Evolutionary conservation across 306 rosid species (phyloP).

Genomic region (Gastrolobium villosum): DNA sequence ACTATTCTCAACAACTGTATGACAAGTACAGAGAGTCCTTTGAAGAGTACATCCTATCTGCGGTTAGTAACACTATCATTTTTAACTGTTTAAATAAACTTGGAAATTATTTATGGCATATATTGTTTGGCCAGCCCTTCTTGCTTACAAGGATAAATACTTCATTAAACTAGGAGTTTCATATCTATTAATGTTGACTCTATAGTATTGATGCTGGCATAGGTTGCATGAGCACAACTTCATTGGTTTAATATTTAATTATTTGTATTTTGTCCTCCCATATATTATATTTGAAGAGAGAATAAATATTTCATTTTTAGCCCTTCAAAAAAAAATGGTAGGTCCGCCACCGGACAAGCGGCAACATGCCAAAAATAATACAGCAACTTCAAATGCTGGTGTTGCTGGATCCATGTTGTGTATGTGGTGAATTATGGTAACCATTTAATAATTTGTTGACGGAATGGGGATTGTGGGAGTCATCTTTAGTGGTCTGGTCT

Average conservation of each 20-base stretch:
- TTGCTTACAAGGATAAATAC: conserved; percentile 13
- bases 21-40: conserved; percentile 74
- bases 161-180: neutral
- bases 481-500: conserved; percentile 44
- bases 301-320: no score
- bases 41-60: conserved; percentile 63
- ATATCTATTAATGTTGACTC: conserved; percentile 5
- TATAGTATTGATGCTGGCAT: neutral
- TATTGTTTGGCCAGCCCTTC: neutral
- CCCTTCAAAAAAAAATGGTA: no score
- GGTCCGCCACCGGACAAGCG: no score
- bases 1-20: conserved; percentile 78
- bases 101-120: neutral
- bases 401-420: neutral
- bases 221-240: neutral
- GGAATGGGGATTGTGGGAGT: conserved; percentile 19
- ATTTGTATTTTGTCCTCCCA: no score
- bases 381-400: neutral
- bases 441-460: conserved; percentile 1
- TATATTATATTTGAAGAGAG: no score
- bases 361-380: neutral
- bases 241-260: conserved; percentile 14
- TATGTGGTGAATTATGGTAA: neutral
- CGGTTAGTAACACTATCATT: conserved; percentile 54
- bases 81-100: neutral